These are phyloP conservation scores for Lentinula novae-zelandiae DNA, from an alignment of 1,284 basidiomycete genomes.

Conservation along the genomic window DNA sequence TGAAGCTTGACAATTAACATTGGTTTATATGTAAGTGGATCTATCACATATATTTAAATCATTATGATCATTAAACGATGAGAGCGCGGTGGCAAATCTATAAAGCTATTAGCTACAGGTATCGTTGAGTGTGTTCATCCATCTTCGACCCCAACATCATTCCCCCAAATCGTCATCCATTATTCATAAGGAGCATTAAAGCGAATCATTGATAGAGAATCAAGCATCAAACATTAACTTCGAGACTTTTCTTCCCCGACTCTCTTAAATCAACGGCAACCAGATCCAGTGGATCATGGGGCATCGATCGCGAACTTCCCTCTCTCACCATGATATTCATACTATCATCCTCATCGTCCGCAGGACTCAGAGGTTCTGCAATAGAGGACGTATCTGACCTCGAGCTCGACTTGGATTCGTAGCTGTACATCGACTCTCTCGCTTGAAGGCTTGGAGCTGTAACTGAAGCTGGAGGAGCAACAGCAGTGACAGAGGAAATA, in stretches of 20 bases:
- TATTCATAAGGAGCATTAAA: neutral
- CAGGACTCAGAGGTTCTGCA: constrained; percentile 53
- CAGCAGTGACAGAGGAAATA: constrained; percentile 36
- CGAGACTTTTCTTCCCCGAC: neutral
- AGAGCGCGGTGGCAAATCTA: too few relatives aligned
- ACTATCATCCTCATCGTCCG: constrained; percentile 29
- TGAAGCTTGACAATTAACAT: too few relatives aligned
- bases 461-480: constrained; percentile 19
- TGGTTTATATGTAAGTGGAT: too few relatives aligned
- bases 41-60: too few relatives aligned
- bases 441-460: constrained; percentile 21
- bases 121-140: too few relatives aligned
- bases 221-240: neutral
- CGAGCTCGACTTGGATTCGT: constrained; percentile 36
- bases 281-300: constrained; percentile 1
- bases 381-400: constrained; percentile 53
- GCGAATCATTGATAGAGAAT: neutral
- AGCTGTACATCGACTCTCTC: constrained; percentile 40
- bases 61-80: too few relatives aligned
- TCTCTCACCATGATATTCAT: constrained; percentile 33
- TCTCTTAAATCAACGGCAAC: constrained; percentile 6
- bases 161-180: too few relatives aligned
- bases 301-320: constrained; percentile 9
- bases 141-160: too few relatives aligned
- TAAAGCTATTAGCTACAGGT: too few relatives aligned